phyloP scores from a whole-genome alignment of 495 filamentous ascomycete species.

The Tuber melanosporum region DNA sequence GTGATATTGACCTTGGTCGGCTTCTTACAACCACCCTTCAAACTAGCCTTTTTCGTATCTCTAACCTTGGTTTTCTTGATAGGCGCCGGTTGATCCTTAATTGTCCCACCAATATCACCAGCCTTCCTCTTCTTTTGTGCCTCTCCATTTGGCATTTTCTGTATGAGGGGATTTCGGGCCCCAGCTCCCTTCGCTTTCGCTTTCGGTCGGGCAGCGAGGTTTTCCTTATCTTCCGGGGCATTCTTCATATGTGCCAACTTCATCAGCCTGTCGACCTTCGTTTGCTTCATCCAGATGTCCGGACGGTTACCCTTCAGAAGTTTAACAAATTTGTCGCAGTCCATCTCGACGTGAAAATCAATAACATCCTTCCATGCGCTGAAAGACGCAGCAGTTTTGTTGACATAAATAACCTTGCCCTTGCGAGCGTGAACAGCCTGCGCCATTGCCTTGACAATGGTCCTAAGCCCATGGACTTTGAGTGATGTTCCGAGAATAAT shows the following conservation, averaged over 20 bases:
- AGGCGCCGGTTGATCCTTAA: neutral
- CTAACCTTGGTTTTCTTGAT: neutral
- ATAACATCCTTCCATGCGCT: constrained; percentile 62
- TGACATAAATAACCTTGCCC: constrained; percentile 63
- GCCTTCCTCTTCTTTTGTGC: constrained; percentile 3
- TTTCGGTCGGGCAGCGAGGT: constrained; percentile 24
- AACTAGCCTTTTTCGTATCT: neutral
- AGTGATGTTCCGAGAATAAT: constrained; percentile 64
- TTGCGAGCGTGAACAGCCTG: constrained; percentile 59
- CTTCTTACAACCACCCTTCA: neutral
- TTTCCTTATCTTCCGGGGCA: constrained; percentile 23
- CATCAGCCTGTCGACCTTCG: constrained; percentile 33
- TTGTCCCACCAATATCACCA: neutral
- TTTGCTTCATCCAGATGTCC: constrained; percentile 49
- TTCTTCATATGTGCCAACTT: constrained; percentile 15
- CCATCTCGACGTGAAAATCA: constrained; percentile 64
- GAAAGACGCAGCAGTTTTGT: constrained; percentile 60
- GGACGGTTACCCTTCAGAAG: constrained; percentile 53
- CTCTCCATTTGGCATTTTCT: constrained; percentile 20
- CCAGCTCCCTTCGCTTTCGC: constrained; percentile 28
- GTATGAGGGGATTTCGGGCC: constrained; percentile 20
- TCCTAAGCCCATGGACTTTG: constrained; percentile 61
- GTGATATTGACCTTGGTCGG: neutral
- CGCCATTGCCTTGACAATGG: constrained; percentile 62
- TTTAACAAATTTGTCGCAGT: constrained; percentile 63